A percentile compares a stretch with the other conserved stretches of the same genome.
Evolutionary conservation across 805 yeast species (phyloP).

Genomic region (Candida piceae): DNA sequence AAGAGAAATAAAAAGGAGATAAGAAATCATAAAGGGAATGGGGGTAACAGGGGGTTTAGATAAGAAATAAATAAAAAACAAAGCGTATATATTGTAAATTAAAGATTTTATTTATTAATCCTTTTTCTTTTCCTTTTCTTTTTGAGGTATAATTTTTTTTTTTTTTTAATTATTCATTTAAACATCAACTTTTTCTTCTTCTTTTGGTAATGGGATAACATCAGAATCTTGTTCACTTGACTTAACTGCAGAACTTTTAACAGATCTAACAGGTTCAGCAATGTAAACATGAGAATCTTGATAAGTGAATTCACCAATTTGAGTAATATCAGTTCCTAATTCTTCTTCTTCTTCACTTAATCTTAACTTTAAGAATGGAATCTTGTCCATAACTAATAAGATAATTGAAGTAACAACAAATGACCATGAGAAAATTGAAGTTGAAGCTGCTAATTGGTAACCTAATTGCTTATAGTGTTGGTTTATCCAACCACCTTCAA

Average conservation of each 20-base stretch:
- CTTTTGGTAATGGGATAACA: conserved; percentile 27
- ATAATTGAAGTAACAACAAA: conserved; percentile 67
- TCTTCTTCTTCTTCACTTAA: conserved; percentile 83
- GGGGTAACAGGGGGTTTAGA: too few species aligned
- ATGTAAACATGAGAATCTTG: conserved; percentile 61
- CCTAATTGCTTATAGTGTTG: conserved; percentile 81
- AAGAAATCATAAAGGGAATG: too few species aligned
- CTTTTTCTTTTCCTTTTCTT: background rate
- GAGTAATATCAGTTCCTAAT: conserved; percentile 81
- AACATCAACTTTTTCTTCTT: conserved; percentile 22
- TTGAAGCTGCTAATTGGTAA: conserved; percentile 77
- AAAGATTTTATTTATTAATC: too few species aligned
- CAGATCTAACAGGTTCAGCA: conserved; percentile 74
- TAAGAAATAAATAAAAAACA: too few species aligned
- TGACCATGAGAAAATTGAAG: conserved; percentile 71
- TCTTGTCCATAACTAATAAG: conserved; percentile 58
- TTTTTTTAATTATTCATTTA: conserved; percentile 1
- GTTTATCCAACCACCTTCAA: conserved; percentile 85
- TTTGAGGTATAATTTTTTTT: background rate
- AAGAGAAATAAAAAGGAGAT: background rate
- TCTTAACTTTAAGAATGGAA: conserved; percentile 80
- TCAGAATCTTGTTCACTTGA: conserved; percentile 22
- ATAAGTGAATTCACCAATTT: conserved; percentile 86
- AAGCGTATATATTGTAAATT: too few species aligned
- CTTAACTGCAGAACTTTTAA: conserved; percentile 25